Conservation (phyloP, 2,329 filamentous ascomycete genomes). For the Parastagonospora avenae region DNA sequence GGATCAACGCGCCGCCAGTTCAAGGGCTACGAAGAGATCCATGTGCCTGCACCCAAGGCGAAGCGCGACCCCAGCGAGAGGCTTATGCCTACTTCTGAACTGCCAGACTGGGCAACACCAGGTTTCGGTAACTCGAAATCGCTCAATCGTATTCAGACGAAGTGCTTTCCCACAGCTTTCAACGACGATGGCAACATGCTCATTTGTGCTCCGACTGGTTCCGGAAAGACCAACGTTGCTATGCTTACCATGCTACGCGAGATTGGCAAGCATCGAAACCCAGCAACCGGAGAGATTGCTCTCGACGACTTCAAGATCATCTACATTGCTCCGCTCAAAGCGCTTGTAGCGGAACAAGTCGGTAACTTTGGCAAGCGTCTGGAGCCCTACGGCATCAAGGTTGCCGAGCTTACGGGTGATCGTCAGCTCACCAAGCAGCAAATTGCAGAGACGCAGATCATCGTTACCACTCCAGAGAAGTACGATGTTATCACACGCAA, state of each 20-base stretch:
- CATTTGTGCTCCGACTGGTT: slow-evolving; percentile 94
- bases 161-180: slow-evolving; percentile 89
- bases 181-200: slow-evolving; percentile 96
- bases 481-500: slow-evolving; percentile 99
- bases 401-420: slow-evolving; percentile 96
- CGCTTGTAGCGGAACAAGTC: slow-evolving; percentile 95
- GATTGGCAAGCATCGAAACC: slow-evolving; percentile 91
- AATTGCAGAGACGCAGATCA: slow-evolving; percentile 96
- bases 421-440: slow-evolving; percentile 98
- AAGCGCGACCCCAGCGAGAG: slow-evolving; percentile 78
- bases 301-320: slow-evolving; percentile 98
- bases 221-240: slow-evolving; percentile 97
- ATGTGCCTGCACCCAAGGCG: slow-evolving; percentile 91
- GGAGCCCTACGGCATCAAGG: slow-evolving; percentile 86
- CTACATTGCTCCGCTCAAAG: slow-evolving; percentile 95
- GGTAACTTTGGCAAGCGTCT: slow-evolving; percentile 94
- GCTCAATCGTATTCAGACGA: slow-evolving; percentile 94
- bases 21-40: slow-evolving; percentile 98
- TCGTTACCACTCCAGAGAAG: slow-evolving; percentile 97
- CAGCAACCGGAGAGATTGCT: slow-evolving; percentile 89
- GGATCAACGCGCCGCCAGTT: slow-evolving; percentile 94
- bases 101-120: slow-evolving; percentile 88
- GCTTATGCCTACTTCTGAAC: slow-evolving; percentile 80
- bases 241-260: slow-evolving; percentile 97
- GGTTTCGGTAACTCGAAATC: slow-evolving; percentile 87